Evolutionary conservation across 148 eudicot species (phyloP), one percentile per base, ranked within the genome.

Genomic region (Diospyros lotus): DNA sequence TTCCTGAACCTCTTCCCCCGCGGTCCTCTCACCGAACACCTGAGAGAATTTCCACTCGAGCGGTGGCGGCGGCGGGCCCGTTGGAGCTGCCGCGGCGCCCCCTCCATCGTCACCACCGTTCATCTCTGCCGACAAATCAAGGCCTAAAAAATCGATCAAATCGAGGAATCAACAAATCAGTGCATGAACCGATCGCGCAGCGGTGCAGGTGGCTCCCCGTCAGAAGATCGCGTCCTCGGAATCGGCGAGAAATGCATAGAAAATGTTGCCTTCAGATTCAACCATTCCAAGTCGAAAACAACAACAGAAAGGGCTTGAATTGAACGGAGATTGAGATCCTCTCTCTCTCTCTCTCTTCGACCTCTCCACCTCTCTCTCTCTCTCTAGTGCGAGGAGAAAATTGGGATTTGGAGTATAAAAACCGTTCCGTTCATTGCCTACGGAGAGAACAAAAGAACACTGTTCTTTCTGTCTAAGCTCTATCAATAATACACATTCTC

Each of bases 1-100:
- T 91, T 93, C 97, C 65, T 93, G 98, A 39, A 93, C 98, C 83
- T 93, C 96, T 75, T 93, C 96, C 14, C 94, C 97, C 64, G 91
- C 98, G 4, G 94, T 83, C 15, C 98, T 81, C 73, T 93, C 97
- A 4, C 97, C 97, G 71, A 93, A 92, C 17, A 92, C 97, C 89
- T 92, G 97, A 73, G 97, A 90, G 80, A 92, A 94, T 79, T 87
- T 88, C 97, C 97, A 91, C 68, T 94, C 98, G 63, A 89, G 80
- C 83, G 90, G 80, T 64, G 82, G 67, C 67, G 82, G 67, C 18
- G 89, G 85, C 56, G 90, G 83, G 46, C 83, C 75, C 43, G 76
- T 72, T 77, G 82, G 68, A 53, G 80, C 89, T 67, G 85, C 80
- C 51, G 73, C 79, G 40, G 41, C 85, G 74, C 61, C 91, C 50